Base-by-base conservation (phyloP, 306 rosid species). In the barrel medic (Medicago truncatula) region DNA sequence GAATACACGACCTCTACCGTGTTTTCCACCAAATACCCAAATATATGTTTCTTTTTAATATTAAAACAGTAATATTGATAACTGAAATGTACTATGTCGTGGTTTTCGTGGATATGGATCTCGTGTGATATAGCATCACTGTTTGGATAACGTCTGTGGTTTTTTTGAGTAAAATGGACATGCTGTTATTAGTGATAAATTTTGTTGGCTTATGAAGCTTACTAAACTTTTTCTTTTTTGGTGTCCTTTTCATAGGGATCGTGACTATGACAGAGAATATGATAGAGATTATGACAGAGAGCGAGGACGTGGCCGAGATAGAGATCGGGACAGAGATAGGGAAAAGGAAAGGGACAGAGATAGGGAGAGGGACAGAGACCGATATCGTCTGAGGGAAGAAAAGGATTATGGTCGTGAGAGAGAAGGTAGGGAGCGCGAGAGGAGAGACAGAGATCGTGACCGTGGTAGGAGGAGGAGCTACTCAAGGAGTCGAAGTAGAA, bases 371-470 rank as follows among this genome's bases (percentile, higher is more conserved):
- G 95, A 89, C 40, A 49, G 91, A 39, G 97, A 89, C 66, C 77
- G 92, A 50, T 75, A 88, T 69, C 82, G 91, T 6, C 69, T 89
- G 2, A 78, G 97, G 87, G 89, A 87, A 23, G 87, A 92, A 59
- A 82, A 87, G 71, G 93, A 92, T 40, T 87, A 87, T 81, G 92
- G 90, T 58, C 87, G 86, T 58, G 96, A 89, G 9, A 80, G 88
- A 76, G 90, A 87, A 31, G 98, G 96, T 31, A 88, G 98, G 89
- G 98, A 93, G 77, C 85, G 96, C 70, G 97, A 92, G 73, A 90
- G 97, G 83, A 82, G 99, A 87, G 98, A 90, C 0, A 92, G 97
- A 72, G 97, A 95, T 67, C 93, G 96, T 43, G 96, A 95, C 54
- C 95, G 92, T 78, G 97, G 97, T 67, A 86, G 97, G 78, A 77